Percentiles rank a stretch among this genome's conserved stretches.
phyloP scores from a whole-genome alignment of 2,329 filamentous ascomycete genomes.

The Fusarium sp. region DNA sequence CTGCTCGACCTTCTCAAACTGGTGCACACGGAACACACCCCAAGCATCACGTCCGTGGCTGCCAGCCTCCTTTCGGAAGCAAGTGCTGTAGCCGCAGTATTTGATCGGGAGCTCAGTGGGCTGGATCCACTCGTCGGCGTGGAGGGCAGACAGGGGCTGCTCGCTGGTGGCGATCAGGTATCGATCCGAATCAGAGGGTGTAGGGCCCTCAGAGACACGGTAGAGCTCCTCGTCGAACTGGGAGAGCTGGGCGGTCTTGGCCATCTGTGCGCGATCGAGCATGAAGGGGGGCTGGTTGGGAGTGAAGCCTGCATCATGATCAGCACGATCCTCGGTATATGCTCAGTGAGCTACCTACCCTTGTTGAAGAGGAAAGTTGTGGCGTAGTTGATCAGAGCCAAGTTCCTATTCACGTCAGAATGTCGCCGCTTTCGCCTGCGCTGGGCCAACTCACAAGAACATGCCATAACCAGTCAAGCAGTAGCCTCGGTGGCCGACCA shows the following conservation, averaged over 20 bases:
- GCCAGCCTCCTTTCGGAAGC: conserved; percentile 95
- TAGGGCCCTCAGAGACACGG: conserved; percentile 91
- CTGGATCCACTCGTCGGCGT: conserved; percentile 93
- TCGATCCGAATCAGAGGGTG: conserved; percentile 89
- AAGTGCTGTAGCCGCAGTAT: conserved; percentile 86
- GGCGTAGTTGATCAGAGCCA: conserved; percentile 95
- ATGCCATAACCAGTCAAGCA: conserved; percentile 91
- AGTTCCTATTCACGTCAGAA: conserved; percentile 64
- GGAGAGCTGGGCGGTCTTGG: conserved; percentile 95
- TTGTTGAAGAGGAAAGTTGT: conserved; percentile 78
- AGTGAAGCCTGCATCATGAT: conserved; percentile 70
- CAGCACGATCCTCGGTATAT: conserved; percentile 2
- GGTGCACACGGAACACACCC: conserved; percentile 98
- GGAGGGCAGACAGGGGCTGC: conserved; percentile 92
- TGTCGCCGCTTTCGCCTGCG: neutral
- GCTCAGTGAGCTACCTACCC: conserved; percentile 18
- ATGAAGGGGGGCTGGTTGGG: conserved; percentile 91
- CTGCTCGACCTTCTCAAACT: conserved; percentile 94
- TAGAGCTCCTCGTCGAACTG: conserved; percentile 99
- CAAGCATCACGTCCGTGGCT: conserved; percentile 89
- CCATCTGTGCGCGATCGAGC: conserved; percentile 96
- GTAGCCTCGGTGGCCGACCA: conserved; percentile 95
- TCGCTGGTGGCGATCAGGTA: conserved; percentile 85
- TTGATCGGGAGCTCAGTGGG: conserved; percentile 89
- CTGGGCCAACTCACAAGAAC: conserved; percentile 65